Base-by-base conservation (phyloP, 1,139 yeast genomes). In the Citeromyces hawaiiensis region DNA sequence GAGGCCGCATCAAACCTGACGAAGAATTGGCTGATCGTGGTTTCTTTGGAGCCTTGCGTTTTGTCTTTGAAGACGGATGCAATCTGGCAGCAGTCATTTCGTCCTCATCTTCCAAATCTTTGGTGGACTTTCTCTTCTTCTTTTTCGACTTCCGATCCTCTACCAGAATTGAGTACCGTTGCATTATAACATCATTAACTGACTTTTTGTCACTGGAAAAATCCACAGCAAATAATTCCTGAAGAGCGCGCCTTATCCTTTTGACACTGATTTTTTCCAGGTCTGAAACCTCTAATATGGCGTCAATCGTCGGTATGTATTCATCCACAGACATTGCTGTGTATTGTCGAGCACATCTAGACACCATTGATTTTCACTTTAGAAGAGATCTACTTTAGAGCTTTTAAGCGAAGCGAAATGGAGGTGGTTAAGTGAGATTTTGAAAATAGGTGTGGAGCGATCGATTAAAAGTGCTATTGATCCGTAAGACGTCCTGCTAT, bases 251-350 rank as follows among this genome's bases (percentile, higher is more conserved):
- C 45, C 94, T 64, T 35, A 83, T 75, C 51, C 73, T 70, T 53
- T 81, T 82, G 10, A 83, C 87, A 2, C 88, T 76, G 16, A 83
- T 74, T 47, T 73, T 68, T 45, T 79, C 81, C 33, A 82, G 66
- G 48, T 83, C 80, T 1, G 91, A 76, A n/a, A 76, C 88, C 43
- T 78, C 64, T 32, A 83, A 59, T 15, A 83, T 80, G 1, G 93
- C 86, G 51, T 83, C 91, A 38, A 83, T 78, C 45, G 82, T 77
- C 3, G 87, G 82, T 31, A 68, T 61, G 48, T 72, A 79, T 44
- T 63, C 57, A 6, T 57, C 46, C 13, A 50, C 38, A 41, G 30
- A 30, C 9, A 38, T 23, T 17, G 33, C 13, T 36, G 33, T 25
- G 19, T n/a, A n/a, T n/a, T n/a, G n/a, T n/a, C n/a, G n/a, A n/a